Base-by-base conservation (phyloP, 768 basidiomycete genomes). In the Inosperma sp. region DNA sequence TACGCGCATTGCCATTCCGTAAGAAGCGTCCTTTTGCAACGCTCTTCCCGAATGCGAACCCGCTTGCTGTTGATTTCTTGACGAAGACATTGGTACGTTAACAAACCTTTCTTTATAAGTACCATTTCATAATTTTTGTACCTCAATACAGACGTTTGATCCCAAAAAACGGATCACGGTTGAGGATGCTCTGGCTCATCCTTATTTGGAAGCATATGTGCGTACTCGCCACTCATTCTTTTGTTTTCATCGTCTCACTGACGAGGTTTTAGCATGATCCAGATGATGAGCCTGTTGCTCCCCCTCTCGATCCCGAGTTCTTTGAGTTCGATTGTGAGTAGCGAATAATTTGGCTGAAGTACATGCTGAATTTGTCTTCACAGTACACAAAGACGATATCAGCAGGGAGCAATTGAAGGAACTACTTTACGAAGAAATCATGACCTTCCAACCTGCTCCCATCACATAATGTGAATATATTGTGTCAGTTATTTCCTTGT, bases 131-230 rank as follows among this genome's bases (percentile, higher is more conserved):
- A 22, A 41, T 45, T 21, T 34, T 36, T 29, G 37, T 41, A 27
- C 8, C 16, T 31, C 22, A 12, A 29, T 40, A 16, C 58, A 88
- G 88, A 95, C 96, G 1, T 99, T 98, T 69, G 94, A 96, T 69
- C 95, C 96, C 19, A 94, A 93, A 76, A 96, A 94, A 67, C 86
- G 96, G 37, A 85, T 93, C 66, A 92, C 92, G 1, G 92, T 94
- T 34, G 94, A 97, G 64, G 84, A 94, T 51, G 93, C 93, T 5
- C 74, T 99, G 27, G 85, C 86, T n/a, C 94, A 97, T 61, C 93
- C 94, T 5, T 95, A 95, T 62, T 78, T 95, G 10, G 91, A 93
- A 66, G 89, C 93, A 66, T 95, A 96, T 64, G 88, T 88, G 57
- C 35, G 4, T 36, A 1, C 27, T 37, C 17, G 29, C 37, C 25